phyloP scores from a whole-genome alignment of 2,329 filamentous ascomycete genomes.

The Tricladium varicosporioides region DNA sequence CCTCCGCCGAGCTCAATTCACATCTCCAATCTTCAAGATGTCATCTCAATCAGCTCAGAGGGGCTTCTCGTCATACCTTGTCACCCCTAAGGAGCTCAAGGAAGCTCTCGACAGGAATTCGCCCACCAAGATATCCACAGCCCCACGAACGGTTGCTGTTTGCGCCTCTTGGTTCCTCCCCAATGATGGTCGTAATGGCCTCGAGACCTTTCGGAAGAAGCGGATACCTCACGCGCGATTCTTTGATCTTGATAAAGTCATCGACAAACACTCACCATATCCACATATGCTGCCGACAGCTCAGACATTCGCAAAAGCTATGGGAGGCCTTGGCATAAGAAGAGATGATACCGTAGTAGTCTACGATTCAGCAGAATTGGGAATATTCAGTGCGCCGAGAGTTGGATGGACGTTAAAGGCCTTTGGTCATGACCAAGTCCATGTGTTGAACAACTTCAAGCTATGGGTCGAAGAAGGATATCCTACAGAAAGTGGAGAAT shows the following conservation, averaged over 20 bases:
- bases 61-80: constrained; percentile 74
- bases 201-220: constrained; percentile 75
- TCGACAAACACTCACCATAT: constrained; percentile 83
- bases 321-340: constrained; percentile 84
- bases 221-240: constrained; percentile 90
- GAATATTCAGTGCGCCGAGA: constrained; percentile 90
- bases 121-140: constrained; percentile 73
- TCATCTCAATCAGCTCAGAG: constrained; percentile 40
- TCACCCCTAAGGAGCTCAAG: constrained; percentile 79
- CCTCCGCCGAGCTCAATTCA: constrained; percentile 18
- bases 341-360: constrained; percentile 89
- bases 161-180: constrained; percentile 97
- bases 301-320: constrained; percentile 78
- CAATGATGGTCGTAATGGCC: constrained; percentile 81
- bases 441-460: constrained; percentile 93
- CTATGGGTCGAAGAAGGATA: constrained; percentile 85
- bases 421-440: constrained; percentile 86
- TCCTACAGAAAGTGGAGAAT: constrained; percentile 76
- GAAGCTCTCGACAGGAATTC: constrained; percentile 81
- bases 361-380: constrained; percentile 87
- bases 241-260: constrained; percentile 92
- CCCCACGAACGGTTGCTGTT: constrained; percentile 81
- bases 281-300: constrained; percentile 93
- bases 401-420: constrained; percentile 91
- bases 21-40: constrained; percentile 32